Evolutionary conservation across 768 basidiomycete genomes (phyloP), one percentile per base, ranked within the genome.

Genomic region (Pleurotus platypus): DNA sequence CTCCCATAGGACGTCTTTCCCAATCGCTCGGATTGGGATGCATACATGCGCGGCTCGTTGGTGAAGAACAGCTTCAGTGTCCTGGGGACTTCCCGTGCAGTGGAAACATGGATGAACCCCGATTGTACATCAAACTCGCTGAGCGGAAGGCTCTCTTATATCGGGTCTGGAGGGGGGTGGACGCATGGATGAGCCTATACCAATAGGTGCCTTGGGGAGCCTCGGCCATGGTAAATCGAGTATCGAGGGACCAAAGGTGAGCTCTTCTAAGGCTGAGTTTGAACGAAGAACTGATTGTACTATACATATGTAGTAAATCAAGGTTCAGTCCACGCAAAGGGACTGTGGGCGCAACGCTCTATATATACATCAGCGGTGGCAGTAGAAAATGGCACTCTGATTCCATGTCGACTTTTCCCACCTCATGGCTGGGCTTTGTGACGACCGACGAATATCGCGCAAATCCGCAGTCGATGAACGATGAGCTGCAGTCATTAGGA

Each of bases 81-180:
- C 16, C 62, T 57, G 3, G 72, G 74, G 22, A 71, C 62, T 59
- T 78, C 75, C 38, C 58, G 54, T 4, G 71, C 70, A 27, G 69
- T 69, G 13, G 79, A 79, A 40, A 78, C 69, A 63, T 79, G 79
- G 60, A 80, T 71, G 67, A 79, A 78, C 16, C 77, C 74, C 47
- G 76, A 73, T 30, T 71, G 59, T 24, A 54, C 58, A 65, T 80
- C 78, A 30, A 78, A 69, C 42, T 67, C 68, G 57, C 70, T 71
- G 11, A 74, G 62, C 42, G 71, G 72, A 58, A 78, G 73, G n/a
- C 60, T 62, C 49, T 66, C 20, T 45, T 71, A 67, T n/a, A 74
- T 63, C 2, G 74, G 73, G 4, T 68, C 58, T 18, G 72, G 71
- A 4, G 72, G 72, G 71, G 3, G 72, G 68, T 65, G 15, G 48